A percentile compares a stretch with the other conserved stretches of the same genome.
These are phyloP conservation scores for Epichloe aotearoae DNA, from an alignment of 2,329 filamentous ascomycete genomes.

Conservation along the genomic window DNA sequence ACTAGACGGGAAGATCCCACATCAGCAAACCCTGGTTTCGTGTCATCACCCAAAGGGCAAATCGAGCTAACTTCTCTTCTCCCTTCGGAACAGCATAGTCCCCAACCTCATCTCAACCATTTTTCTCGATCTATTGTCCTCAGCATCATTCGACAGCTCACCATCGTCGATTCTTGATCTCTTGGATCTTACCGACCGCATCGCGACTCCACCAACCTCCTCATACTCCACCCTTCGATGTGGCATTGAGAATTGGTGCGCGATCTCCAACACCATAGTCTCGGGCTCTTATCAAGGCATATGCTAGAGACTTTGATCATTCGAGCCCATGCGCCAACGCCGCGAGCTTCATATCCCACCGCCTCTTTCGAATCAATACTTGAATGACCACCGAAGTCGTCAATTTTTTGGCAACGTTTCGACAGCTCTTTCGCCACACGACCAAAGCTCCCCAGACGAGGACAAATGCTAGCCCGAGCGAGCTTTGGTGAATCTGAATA, in stretches of 20 bases:
- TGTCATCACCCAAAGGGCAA: slow-evolving; percentile 2
- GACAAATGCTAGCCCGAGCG: slow-evolving; percentile 14
- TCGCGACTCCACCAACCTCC: slow-evolving; percentile 5
- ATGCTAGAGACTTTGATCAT: slow-evolving; percentile 10
- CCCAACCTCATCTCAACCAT: slow-evolving; percentile 1
- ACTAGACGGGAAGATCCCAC: slow-evolving; percentile 2
- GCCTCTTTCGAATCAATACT: slow-evolving; percentile 19
- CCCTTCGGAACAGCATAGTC: slow-evolving; percentile 2
- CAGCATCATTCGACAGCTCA: not conserved
- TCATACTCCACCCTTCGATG: slow-evolving; percentile 13
- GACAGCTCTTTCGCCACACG: not conserved
- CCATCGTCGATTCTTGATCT: not conserved
- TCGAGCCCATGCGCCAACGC: slow-evolving; percentile 26
- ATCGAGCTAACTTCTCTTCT: slow-evolving; percentile 3
- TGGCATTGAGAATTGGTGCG: slow-evolving; percentile 14
- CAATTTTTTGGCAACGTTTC: slow-evolving; percentile 7
- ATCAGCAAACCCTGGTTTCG: slow-evolving; percentile 4
- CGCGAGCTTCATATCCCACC: slow-evolving; percentile 21
- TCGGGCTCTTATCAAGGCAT: slow-evolving; percentile 8
- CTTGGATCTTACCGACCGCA: slow-evolving; percentile 2
- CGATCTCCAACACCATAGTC: slow-evolving; percentile 4
- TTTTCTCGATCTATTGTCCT: slow-evolving; percentile 2
- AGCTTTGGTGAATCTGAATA: slow-evolving; percentile 7
- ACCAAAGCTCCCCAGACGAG: slow-evolving; percentile 4
- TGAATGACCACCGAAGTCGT: slow-evolving; percentile 15